Evolutionary conservation across 495 filamentous ascomycete species (phyloP).

Genomic region (Penicillium roqueforti): DNA sequence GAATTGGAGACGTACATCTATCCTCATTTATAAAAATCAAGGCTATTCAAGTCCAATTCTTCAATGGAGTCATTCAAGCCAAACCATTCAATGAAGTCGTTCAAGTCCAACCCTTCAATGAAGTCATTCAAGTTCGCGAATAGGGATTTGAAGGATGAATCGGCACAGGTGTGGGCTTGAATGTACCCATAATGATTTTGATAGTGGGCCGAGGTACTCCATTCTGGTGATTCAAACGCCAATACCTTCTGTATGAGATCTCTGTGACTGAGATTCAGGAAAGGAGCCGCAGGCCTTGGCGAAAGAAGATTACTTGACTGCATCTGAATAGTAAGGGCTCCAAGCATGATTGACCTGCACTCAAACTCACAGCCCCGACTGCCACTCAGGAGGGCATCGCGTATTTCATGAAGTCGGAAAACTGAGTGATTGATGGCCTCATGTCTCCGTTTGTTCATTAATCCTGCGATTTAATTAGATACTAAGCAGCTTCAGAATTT

Average conservation of each 20-base stretch:
- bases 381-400: conserved; percentile 14
- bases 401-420: conserved; percentile 13
- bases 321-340: conserved; percentile 26
- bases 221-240: conserved; percentile 16
- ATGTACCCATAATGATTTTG: too few species aligned
- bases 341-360: conserved; percentile 31
- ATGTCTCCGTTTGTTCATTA: conserved; percentile 1
- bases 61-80: too few species aligned
- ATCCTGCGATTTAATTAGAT: too few species aligned
- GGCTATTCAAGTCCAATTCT: too few species aligned
- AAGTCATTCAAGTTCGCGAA: too few species aligned
- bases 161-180: too few species aligned
- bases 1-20: too few species aligned
- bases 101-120: too few species aligned
- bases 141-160: too few species aligned
- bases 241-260: conserved; percentile 9
- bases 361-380: conserved; percentile 22
- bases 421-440: conserved; percentile 15
- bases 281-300: conserved; percentile 20
- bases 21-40: too few species aligned
- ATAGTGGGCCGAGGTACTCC: background rate
- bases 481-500: too few species aligned
- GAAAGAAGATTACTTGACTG: conserved; percentile 23
- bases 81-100: too few species aligned
- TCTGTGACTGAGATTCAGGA: conserved; percentile 17